Conservation (phyloP, 2,329 filamentous ascomycete species). For the Aspergillus sergii region DNA sequence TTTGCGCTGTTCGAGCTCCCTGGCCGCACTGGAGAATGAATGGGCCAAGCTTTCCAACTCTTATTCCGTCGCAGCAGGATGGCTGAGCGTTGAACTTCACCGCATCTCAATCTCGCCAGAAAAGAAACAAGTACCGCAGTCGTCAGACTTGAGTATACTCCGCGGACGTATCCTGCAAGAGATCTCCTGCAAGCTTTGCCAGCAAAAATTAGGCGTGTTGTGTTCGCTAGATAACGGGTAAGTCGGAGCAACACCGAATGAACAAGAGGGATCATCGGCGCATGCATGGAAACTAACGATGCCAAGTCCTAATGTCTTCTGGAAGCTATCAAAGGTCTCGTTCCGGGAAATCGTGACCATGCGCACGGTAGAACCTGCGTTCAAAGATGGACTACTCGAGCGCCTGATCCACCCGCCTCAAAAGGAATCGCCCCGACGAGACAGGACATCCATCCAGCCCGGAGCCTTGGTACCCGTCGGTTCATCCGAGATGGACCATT, state of each 20-base stretch:
- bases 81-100: slow-evolving; percentile 42
- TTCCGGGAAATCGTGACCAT: slow-evolving; percentile 45
- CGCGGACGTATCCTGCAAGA: slow-evolving; percentile 41
- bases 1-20: slow-evolving; percentile 42
- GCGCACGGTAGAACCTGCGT: slow-evolving; percentile 39
- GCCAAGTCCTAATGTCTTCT: slow-evolving; percentile 40
- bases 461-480: slow-evolving; percentile 30
- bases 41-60: slow-evolving; percentile 43
- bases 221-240: slow-evolving; percentile 41
- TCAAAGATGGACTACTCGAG: slow-evolving; percentile 37
- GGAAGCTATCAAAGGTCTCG: slow-evolving; percentile 43
- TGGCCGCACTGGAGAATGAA: slow-evolving; percentile 45
- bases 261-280: not conserved
- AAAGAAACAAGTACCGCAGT: slow-evolving; percentile 39
- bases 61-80: slow-evolving; percentile 39
- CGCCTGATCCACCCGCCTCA: slow-evolving; percentile 28
- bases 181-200: slow-evolving; percentile 40
- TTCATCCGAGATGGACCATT: slow-evolving; percentile 17
- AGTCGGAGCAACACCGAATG: slow-evolving; percentile 17
- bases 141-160: slow-evolving; percentile 37
- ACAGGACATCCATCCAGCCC: slow-evolving; percentile 18
- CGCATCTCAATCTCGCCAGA: slow-evolving; percentile 40
- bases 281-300: slow-evolving; percentile 6
- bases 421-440: slow-evolving; percentile 26
- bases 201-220: slow-evolving; percentile 41